A percentile compares a stretch with the other conserved stretches of the same genome.
Evolutionary conservation across 345 rosid genomes (phyloP).

Genomic region (Cardamine chenopodiifolia): DNA sequence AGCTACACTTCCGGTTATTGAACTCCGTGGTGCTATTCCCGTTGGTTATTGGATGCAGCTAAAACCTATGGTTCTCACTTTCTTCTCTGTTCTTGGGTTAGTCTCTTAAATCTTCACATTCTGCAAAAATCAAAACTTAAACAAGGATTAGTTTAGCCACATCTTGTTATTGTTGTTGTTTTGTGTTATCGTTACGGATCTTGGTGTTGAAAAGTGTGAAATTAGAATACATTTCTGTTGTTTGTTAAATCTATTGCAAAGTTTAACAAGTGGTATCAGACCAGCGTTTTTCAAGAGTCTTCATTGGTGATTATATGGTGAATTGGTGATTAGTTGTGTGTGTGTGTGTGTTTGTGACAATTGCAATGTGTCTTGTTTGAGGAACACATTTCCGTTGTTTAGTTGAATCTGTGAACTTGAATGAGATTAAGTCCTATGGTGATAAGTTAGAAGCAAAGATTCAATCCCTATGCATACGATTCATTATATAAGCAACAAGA

Average conservation of each 20-base stretch:
- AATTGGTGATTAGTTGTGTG: neutral
- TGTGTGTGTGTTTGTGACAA: neutral
- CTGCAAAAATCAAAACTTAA: neutral
- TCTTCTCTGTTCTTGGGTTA: slow-evolving; percentile 73
- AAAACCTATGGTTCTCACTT: slow-evolving; percentile 58
- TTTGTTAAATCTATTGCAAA: neutral
- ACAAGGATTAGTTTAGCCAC: neutral
- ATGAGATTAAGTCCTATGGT: neutral
- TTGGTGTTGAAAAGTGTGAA: neutral
- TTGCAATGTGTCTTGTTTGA: neutral
- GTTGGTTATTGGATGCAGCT: slow-evolving; percentile 99
- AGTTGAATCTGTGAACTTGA: neutral
- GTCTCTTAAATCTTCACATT: slow-evolving; percentile 33
- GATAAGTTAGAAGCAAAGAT: slow-evolving; percentile 3
- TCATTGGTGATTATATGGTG: neutral
- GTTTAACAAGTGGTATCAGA: neutral
- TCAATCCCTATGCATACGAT: neutral
- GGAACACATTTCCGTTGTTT: neutral
- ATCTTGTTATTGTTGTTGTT: too few species aligned
- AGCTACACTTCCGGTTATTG: slow-evolving; percentile 86
- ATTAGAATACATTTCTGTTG: neutral
- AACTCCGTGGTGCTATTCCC: slow-evolving; percentile 96
- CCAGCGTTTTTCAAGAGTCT: neutral
- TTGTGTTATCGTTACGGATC: too few species aligned
- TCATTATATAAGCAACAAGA: slow-evolving; percentile 7